Evolutionary conservation across 257 asterid species (phyloP).

Genomic region (Capsicum rhomboideum): DNA sequence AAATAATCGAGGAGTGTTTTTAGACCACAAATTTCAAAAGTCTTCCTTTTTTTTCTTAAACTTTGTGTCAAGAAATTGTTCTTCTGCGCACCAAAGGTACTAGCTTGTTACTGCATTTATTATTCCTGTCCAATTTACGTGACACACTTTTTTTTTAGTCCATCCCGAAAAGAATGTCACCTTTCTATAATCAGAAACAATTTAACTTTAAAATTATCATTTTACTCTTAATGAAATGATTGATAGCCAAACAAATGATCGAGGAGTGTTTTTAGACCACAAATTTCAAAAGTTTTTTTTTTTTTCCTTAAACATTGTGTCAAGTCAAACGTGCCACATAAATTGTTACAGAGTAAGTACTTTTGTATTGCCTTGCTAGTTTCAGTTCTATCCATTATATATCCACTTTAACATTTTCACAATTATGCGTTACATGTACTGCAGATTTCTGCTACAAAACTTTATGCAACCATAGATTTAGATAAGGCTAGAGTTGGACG

Average conservation of each 20-base stretch:
- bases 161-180: background rate
- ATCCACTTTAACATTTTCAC: background rate
- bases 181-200: no score
- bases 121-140: background rate
- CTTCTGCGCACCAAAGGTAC: background rate
- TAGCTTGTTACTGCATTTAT: background rate
- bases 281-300: background rate
- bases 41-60: no score
- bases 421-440: background rate
- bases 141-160: background rate
- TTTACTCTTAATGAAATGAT: background rate
- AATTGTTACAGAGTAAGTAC: background rate
- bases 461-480: constrained; percentile 72
- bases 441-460: constrained; percentile 45
- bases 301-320: background rate
- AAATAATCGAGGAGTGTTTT: no score
- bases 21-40: background rate
- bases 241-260: no score
- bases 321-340: background rate
- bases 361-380: background rate
- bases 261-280: no score
- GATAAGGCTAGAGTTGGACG: constrained; percentile 67
- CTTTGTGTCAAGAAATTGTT: background rate
- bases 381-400: background rate
- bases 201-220: no score